phyloP scores from a whole-genome alignment of 1,284 basidiomycete genomes.

The Ustilago xerochloae region DNA sequence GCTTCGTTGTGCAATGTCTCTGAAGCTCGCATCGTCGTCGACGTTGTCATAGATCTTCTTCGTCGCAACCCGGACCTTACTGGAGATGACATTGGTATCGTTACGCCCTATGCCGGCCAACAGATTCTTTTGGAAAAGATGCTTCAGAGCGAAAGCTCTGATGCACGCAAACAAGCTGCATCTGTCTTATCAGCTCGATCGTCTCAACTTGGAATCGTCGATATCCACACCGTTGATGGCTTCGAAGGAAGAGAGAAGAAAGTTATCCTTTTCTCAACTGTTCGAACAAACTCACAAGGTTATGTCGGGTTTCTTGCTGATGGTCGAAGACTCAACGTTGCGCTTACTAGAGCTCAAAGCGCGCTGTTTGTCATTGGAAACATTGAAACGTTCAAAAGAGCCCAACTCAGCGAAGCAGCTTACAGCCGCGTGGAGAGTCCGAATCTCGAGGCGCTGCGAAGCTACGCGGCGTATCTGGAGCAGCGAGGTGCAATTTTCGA shows the following conservation, averaged over 20 bases:
- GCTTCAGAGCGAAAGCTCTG: conserved; percentile 45
- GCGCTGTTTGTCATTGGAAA: conserved; percentile 92
- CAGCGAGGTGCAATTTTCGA: conserved; percentile 13
- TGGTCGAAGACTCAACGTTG: conserved; percentile 95
- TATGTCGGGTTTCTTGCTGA: conserved; percentile 91
- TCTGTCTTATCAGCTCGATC: conserved; percentile 18
- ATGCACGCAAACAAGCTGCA: conserved; percentile 22
- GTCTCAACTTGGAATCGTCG: conserved; percentile 72
- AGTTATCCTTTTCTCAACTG: conserved; percentile 91
- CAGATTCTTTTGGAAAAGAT: conserved; percentile 56
- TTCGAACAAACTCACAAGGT: conserved; percentile 77
- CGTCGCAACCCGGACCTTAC: conserved; percentile 48
- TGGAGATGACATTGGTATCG: conserved; percentile 62
- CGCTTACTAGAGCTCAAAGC: conserved; percentile 88
- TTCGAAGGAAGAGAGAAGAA: conserved; percentile 97
- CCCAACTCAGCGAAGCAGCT: conserved; percentile 51
- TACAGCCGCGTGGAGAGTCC: conserved; percentile 44
- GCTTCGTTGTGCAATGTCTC: conserved; percentile 54
- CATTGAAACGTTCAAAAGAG: conserved; percentile 74
- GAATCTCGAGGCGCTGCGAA: conserved; percentile 35
- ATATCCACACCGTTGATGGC: conserved; percentile 92
- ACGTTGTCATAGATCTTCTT: conserved; percentile 59
- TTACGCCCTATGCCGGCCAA: conserved; percentile 64
- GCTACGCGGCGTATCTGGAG: conserved; percentile 40
- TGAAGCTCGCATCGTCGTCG: conserved; percentile 65